phyloP scores from a whole-genome alignment of 257 asterid species.

The Solanum virginianum region DNA sequence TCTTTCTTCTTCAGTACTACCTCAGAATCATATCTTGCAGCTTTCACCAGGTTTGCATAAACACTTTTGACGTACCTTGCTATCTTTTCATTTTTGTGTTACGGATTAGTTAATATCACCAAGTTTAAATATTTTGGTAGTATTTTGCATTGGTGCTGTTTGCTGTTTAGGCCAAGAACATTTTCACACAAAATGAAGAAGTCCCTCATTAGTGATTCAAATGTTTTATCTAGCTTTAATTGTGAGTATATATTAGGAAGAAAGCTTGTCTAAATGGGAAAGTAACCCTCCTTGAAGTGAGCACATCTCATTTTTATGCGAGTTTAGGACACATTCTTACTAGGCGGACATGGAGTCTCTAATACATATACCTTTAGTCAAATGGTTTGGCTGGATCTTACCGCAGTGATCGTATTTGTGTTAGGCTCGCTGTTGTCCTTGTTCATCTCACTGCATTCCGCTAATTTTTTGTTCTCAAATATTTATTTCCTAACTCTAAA shows the following conservation, averaged over 20 bases:
- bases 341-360: background rate
- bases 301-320: background rate
- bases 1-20: constrained; percentile 49
- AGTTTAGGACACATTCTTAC: background rate
- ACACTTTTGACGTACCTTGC: background rate
- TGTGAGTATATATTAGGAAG: background rate
- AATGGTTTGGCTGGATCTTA: background rate
- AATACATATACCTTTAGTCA: background rate
- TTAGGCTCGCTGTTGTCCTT: background rate
- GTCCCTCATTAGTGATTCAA: background rate
- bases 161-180: background rate
- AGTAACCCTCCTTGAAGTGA: background rate
- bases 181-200: background rate
- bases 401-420: background rate
- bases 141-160: background rate
- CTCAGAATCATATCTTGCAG: constrained; percentile 26
- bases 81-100: background rate
- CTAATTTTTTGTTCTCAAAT: background rate
- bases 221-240: background rate
- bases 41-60: constrained; percentile 42
- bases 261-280: background rate
- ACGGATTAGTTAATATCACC: background rate
- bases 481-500: background rate
- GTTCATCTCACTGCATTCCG: background rate
- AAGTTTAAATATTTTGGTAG: background rate